Conservation (phyloP, 1,284 basidiomycete species). For the Puccinia novopanici region DNA sequence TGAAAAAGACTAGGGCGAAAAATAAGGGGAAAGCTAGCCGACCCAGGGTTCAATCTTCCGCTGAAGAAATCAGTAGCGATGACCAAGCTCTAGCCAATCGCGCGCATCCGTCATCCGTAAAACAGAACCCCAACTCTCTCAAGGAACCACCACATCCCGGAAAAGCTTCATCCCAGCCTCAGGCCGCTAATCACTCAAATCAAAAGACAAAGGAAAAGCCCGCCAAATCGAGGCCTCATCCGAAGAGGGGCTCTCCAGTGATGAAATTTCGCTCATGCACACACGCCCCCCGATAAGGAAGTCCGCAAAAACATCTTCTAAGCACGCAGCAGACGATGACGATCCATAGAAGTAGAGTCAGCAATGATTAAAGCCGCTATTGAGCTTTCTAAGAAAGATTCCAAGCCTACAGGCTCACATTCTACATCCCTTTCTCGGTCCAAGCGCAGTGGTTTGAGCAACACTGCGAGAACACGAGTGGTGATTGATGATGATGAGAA, state of each 20-base stretch:
- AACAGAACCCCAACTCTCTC: too few relatives aligned
- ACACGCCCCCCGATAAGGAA: not conserved
- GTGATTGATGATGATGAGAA: slow-evolving; percentile 21
- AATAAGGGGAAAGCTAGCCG: not conserved
- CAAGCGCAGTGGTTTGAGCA: not conserved
- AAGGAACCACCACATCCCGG: too few relatives aligned
- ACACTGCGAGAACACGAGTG: not conserved
- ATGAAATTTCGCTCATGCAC: not conserved
- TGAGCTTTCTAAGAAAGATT: slow-evolving; percentile 37
- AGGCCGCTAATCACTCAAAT: not conserved
- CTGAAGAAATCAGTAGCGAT: not conserved
- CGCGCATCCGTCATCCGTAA: not conserved
- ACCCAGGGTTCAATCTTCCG: not conserved
- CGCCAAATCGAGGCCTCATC: slow-evolving; percentile 15
- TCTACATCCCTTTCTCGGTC: not conserved
- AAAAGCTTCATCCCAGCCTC: not conserved
- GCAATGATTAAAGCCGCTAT: slow-evolving; percentile 45
- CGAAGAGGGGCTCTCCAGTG: slow-evolving; percentile 13
- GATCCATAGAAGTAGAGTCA: slow-evolving; percentile 14
- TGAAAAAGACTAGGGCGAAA: not conserved
- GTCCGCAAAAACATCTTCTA: not conserved
- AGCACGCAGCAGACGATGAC: not conserved
- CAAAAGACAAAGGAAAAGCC: slow-evolving; percentile 23
- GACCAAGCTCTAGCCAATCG: not conserved
- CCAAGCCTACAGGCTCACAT: not conserved